Base-by-base conservation (phyloP, 208 protist species). In the Wallacemonas sp. region DNA sequence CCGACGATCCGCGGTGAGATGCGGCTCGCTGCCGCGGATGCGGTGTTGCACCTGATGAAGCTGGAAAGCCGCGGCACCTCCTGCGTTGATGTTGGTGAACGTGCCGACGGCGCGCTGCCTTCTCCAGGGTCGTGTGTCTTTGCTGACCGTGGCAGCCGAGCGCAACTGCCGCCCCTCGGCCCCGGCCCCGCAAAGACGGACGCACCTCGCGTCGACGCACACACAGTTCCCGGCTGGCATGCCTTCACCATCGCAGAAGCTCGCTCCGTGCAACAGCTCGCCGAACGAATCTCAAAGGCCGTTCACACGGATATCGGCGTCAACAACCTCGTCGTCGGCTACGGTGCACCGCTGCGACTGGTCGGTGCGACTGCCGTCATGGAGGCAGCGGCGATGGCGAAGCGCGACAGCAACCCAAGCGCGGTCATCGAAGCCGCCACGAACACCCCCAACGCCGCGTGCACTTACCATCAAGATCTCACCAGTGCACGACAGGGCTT, bases 1-100 rank as follows among this genome's bases (percentile, higher is more conserved):
- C 46, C 72, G 41, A 64, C 66, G 8, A n/a, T 73, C 62, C 73
- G 67, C 9, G 71, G 67, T 8, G 73, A 78, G 67, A 60, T 67
- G 73, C 67, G 68, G 9, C 38, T 66, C 26, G 68, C 66, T 19
- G 39, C 73, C n/a, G 73, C 73, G 1, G 73, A 78, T 48, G 58
- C 67, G n/a, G 72, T 78, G 48, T 44, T 66, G 12, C 63, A 73
- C 36, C 58, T 78, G 3, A 37, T 73, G 54, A 30, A 59, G 1
- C 44, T 78, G 3, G 50, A 57, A 32, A 8, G 32, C 9, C 50
- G 50, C 32, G 17, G n/a, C n/a, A n/a, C n/a, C 66, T 19, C 33
- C 73, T 17, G 73, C 73, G 1, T 66, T 73, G 38, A 53, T 63
- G n/a, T 68, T 78, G 48, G 44, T 66, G 12, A 55, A 73, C 36